These are phyloP conservation scores for Jacaranda copaia DNA, from an alignment of 257 asterid genomes.

Conservation along the genomic window DNA sequence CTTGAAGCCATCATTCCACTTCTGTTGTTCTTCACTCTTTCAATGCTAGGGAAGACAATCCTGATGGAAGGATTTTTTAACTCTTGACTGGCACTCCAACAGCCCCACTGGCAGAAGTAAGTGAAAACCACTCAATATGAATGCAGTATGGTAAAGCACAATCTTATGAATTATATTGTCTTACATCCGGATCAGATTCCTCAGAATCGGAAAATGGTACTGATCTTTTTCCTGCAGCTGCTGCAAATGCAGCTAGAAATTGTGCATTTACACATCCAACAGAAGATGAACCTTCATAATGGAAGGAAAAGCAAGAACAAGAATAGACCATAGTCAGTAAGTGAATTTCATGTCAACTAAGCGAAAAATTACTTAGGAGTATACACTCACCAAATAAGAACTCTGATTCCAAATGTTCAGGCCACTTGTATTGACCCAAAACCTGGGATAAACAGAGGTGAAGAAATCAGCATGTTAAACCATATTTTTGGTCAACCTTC, in stretches of 20 bases:
- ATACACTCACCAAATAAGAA: conserved; percentile 71
- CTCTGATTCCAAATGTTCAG: conserved; percentile 85
- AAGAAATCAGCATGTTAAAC: conserved; percentile 38
- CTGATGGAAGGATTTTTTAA: conserved; percentile 74
- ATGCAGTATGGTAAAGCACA: conserved; percentile 27
- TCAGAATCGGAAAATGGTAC: conserved; percentile 72
- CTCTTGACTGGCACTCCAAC: conserved; percentile 94
- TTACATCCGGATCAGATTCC: conserved; percentile 93
- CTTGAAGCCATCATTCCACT: conserved; percentile 72
- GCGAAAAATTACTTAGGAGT: conserved; percentile 19
- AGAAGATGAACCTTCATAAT: conserved; percentile 75
- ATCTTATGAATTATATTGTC: conserved; percentile 34
- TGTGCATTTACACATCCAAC: conserved; percentile 78
- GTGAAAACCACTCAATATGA: conserved; percentile 34
- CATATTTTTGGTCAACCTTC: conserved; percentile 22
- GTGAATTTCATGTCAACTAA: conserved; percentile 15
- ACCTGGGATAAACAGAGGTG: conserved; percentile 54
- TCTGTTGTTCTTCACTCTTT: conserved; percentile 73
- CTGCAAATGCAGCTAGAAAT: conserved; percentile 92
- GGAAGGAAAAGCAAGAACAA: conserved; percentile 24
- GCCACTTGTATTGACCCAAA: conserved; percentile 83
- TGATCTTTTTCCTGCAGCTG: conserved; percentile 86
- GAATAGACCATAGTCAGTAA: conserved; percentile 11
- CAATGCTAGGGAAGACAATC: conserved; percentile 79
- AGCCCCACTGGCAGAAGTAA: conserved; percentile 81